These are phyloP conservation scores for Lizonia empirigonia DNA, from an alignment of 2,329 filamentous ascomycete genomes.

Conservation along the genomic window DNA sequence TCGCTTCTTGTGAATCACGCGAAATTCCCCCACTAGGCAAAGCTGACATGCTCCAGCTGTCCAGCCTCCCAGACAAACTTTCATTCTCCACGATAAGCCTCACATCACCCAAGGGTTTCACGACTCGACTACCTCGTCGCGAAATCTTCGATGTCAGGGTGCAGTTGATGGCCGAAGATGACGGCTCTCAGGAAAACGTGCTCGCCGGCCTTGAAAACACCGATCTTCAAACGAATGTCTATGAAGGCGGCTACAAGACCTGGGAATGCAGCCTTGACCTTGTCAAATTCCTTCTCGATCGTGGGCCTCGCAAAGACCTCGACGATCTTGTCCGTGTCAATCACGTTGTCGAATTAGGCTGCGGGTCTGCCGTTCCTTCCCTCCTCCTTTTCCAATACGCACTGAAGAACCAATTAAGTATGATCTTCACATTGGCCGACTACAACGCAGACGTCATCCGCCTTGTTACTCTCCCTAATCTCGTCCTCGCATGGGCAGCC, in stretches of 20 bases:
- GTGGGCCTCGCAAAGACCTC: slow-evolving; percentile 55
- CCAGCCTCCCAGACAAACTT: slow-evolving; percentile 72
- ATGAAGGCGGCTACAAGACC: slow-evolving; percentile 87
- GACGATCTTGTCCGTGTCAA: slow-evolving; percentile 56
- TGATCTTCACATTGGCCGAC: slow-evolving; percentile 73
- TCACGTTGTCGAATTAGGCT: slow-evolving; percentile 69
- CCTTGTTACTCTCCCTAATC: slow-evolving; percentile 79
- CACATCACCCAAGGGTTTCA: slow-evolving; percentile 62
- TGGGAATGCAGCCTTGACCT: slow-evolving; percentile 87
- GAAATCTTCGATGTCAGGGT: slow-evolving; percentile 82
- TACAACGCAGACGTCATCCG: slow-evolving; percentile 80
- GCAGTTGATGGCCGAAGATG: slow-evolving; percentile 76
- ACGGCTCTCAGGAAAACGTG: slow-evolving; percentile 37
- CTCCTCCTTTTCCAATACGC: slow-evolving; percentile 71
- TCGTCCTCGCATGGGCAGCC: slow-evolving; percentile 68
- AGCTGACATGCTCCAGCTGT: slow-evolving; percentile 50
- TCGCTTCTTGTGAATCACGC: not conserved
- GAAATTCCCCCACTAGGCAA: not conserved
- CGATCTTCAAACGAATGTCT: slow-evolving; percentile 80
- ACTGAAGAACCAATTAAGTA: slow-evolving; percentile 53
- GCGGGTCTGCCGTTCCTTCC: slow-evolving; percentile 76
- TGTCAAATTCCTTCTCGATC: slow-evolving; percentile 65
- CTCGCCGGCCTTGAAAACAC: slow-evolving; percentile 55
- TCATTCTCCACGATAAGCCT: slow-evolving; percentile 69
- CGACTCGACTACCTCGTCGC: slow-evolving; percentile 67